Percentiles rank a stretch among this genome's conserved stretches.
Conservation (phyloP, 176 grass and related monocot species). For the Oryza coarctata region DNA sequence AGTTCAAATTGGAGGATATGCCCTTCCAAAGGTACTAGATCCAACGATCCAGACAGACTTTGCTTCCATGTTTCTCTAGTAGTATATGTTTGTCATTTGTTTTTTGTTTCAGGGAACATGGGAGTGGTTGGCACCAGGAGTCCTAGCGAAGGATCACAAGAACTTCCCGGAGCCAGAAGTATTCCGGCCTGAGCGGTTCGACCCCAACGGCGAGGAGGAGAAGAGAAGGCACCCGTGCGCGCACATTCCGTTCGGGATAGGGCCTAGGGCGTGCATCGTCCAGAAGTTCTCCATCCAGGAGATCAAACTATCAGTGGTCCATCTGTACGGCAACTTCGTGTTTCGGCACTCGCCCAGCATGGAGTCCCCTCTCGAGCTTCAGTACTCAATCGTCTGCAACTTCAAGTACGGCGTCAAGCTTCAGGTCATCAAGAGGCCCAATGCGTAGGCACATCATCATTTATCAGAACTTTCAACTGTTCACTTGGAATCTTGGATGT, state of each 20-base stretch:
- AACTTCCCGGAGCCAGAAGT: constrained; percentile 58
- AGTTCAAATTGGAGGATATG: constrained; percentile 42
- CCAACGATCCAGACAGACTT: too few relatives aligned
- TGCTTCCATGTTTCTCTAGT: too few relatives aligned
- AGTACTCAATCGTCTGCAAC: constrained; percentile 44
- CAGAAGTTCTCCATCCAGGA: constrained; percentile 61
- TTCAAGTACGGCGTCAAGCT: constrained; percentile 56
- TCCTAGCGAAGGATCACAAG: constrained; percentile 39
- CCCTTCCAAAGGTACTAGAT: constrained; percentile 52
- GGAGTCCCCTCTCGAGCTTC: constrained; percentile 46
- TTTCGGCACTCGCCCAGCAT: constrained; percentile 50
- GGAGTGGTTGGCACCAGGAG: constrained; percentile 55
- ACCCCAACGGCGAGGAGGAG: constrained; percentile 42
- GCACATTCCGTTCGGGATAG: constrained; percentile 57
- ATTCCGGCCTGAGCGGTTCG: constrained; percentile 63
- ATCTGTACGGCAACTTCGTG: constrained; percentile 35
- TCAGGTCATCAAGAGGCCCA: constrained; percentile 39
- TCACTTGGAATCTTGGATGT: too few relatives aligned
- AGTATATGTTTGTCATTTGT: too few relatives aligned
- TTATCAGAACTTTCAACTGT: too few relatives aligned
- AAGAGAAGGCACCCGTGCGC: constrained; percentile 48
- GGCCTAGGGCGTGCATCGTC: constrained; percentile 49
- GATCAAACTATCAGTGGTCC: constrained; percentile 50
- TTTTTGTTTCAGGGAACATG: constrained; percentile 38
- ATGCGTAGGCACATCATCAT: neutral